Conservation (phyloP, 805 yeast genomes). For the Yarrowia sp. region DNA sequence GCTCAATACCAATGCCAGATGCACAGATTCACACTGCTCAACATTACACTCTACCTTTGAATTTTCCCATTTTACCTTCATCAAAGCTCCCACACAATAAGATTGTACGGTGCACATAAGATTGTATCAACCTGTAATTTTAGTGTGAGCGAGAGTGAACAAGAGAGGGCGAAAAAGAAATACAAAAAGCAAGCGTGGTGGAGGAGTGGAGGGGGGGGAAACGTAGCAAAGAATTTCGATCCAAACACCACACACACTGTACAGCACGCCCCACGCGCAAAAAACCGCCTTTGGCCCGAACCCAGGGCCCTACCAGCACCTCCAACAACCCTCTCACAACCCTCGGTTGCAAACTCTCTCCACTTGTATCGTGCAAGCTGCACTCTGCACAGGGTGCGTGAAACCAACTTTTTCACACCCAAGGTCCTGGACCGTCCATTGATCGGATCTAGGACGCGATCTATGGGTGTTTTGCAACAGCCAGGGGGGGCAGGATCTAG, state of each 20-base stretch:
- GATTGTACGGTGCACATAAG: constrained; percentile 33
- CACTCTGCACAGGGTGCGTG: constrained; percentile 23
- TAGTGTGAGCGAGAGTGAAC: background rate
- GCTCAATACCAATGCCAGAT: constrained; percentile 15
- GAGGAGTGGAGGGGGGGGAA: too few species aligned
- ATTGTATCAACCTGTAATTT: constrained; percentile 13
- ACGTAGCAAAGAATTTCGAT: too few species aligned
- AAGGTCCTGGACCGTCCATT: background rate
- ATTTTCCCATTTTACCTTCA: constrained; percentile 15
- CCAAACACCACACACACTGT: too few species aligned
- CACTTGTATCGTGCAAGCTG: constrained; percentile 24
- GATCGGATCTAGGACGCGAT: constrained; percentile 11
- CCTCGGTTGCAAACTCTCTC: constrained; percentile 25
- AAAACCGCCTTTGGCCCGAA: too few species aligned
- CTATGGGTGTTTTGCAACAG: background rate
- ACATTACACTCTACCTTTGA: constrained; percentile 31
- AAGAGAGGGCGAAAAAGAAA: constrained; percentile 1
- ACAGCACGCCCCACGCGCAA: too few species aligned
- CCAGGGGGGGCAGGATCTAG: background rate
- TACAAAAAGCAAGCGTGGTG: background rate
- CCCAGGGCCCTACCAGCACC: too few species aligned
- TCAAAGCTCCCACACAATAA: constrained; percentile 21
- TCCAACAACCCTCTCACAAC: background rate
- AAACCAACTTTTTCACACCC: constrained; percentile 9
- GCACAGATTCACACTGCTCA: constrained; percentile 37